Conservation (phyloP, 305 asterid genomes). For the Solanum chacoense region DNA sequence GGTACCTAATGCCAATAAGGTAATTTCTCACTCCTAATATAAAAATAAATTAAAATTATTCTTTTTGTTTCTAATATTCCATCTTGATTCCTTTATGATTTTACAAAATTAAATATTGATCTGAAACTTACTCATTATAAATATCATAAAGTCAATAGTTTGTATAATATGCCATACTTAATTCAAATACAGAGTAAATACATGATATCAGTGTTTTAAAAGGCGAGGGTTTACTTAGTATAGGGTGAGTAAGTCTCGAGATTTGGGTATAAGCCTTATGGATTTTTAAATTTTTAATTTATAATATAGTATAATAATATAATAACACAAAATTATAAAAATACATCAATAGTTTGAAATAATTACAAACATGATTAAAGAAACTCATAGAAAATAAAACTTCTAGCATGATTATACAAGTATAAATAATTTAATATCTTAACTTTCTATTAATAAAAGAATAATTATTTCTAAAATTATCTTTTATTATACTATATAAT, state of each 20-base stretch:
- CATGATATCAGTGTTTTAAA: not conserved
- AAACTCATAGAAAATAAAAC: not conserved
- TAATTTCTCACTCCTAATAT: constrained; percentile 1
- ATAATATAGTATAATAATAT: too few species aligned
- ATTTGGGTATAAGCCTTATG: accelerated
- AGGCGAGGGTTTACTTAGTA: not conserved
- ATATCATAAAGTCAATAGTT: not conserved
- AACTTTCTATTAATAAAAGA: not conserved
- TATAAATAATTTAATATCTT: too few species aligned
- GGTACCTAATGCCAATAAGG: constrained; percentile 93
- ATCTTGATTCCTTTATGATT: not conserved
- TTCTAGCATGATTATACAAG: not conserved
- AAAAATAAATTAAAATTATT: not conserved
- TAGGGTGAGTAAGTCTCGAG: not conserved
- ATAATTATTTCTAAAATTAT: not conserved
- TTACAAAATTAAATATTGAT: not conserved
- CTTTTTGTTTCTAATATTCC: not conserved
- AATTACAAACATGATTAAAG: not conserved
- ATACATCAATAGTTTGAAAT: too few species aligned
- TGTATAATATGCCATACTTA: not conserved
- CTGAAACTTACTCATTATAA: not conserved
- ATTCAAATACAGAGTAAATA: not conserved
- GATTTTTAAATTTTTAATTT: accelerated
- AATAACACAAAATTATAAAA: too few species aligned
- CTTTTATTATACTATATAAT: too few species aligned